A percentile compares a stretch with the other conserved stretches of the same genome.
Conservation (phyloP, 2,329 filamentous ascomycete genomes). For the Botrytis tulipae region DNA sequence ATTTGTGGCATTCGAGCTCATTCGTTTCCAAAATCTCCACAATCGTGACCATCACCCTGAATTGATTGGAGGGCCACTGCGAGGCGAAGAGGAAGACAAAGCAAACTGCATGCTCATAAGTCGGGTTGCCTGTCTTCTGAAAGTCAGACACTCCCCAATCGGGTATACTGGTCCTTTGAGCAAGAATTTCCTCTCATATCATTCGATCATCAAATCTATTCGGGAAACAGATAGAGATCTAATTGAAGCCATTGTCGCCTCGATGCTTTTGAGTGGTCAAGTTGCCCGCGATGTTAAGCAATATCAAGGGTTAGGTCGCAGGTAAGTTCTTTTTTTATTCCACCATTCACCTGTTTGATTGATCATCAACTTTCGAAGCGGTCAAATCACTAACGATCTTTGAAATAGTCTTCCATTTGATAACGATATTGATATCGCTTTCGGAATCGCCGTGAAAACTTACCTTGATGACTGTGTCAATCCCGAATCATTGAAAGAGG, state of each 20-base stretch:
- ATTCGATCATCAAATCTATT: constrained; percentile 76
- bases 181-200: constrained; percentile 83
- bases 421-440: constrained; percentile 67
- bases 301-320: constrained; percentile 64
- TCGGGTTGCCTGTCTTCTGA: constrained; percentile 78
- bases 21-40: constrained; percentile 76
- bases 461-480: constrained; percentile 70
- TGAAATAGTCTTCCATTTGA: constrained; percentile 61
- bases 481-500: constrained; percentile 52
- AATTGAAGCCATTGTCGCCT: constrained; percentile 76
- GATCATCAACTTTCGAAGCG: not conserved
- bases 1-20: constrained; percentile 80
- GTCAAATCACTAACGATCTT: not conserved
- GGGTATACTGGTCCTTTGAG: constrained; percentile 95
- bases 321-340: constrained; percentile 48
- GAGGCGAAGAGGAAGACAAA: constrained; percentile 68
- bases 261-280: constrained; percentile 78
- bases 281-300: constrained; percentile 65
- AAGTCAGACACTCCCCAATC: constrained; percentile 76
- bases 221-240: constrained; percentile 78
- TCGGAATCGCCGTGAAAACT: constrained; percentile 78
- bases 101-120: constrained; percentile 78
- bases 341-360: not conserved
- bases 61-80: constrained; percentile 54
- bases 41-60: constrained; percentile 58